A percentile compares a stretch with the other conserved stretches of the same genome.
phyloP scores from a whole-genome alignment of 148 eudicot genomes.

The Beta vulgaris region DNA sequence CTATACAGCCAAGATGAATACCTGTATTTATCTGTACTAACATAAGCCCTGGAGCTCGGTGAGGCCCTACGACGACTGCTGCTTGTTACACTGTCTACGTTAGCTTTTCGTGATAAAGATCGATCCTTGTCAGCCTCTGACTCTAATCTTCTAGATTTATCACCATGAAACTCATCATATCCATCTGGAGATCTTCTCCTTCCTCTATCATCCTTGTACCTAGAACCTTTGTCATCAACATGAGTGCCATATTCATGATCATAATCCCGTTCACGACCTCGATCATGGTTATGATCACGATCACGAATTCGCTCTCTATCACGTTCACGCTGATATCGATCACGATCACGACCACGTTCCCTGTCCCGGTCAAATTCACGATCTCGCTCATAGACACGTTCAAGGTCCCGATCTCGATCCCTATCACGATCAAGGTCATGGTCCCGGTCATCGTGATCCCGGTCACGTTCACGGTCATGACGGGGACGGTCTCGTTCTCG shows the following conservation, averaged over 20 bases:
- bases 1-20: slow-evolving; percentile 18
- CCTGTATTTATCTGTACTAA: slow-evolving; percentile 63
- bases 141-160: slow-evolving; percentile 51
- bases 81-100: slow-evolving; percentile 40
- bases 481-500: slow-evolving; percentile 35
- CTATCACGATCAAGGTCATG: slow-evolving; percentile 30
- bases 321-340: slow-evolving; percentile 40
- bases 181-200: slow-evolving; percentile 54
- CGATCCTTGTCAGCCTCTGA: slow-evolving; percentile 56
- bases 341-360: slow-evolving; percentile 28
- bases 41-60: slow-evolving; percentile 57
- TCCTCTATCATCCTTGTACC: slow-evolving; percentile 71
- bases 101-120: slow-evolving; percentile 50
- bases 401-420: slow-evolving; percentile 47
- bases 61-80: slow-evolving; percentile 58
- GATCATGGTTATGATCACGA: slow-evolving; percentile 28
- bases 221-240: slow-evolving; percentile 50
- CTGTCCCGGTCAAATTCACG: slow-evolving; percentile 29
- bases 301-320: slow-evolving; percentile 29
- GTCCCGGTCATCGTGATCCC: slow-evolving; percentile 24
- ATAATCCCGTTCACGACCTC: slow-evolving; percentile 22
- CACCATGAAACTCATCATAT: slow-evolving; percentile 56
- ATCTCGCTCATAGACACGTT: slow-evolving; percentile 29
- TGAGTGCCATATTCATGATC: slow-evolving; percentile 37
- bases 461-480: slow-evolving; percentile 26